phyloP scores from a whole-genome alignment of 139 green algal species.

The Chlamydomonas applanata region DNA sequence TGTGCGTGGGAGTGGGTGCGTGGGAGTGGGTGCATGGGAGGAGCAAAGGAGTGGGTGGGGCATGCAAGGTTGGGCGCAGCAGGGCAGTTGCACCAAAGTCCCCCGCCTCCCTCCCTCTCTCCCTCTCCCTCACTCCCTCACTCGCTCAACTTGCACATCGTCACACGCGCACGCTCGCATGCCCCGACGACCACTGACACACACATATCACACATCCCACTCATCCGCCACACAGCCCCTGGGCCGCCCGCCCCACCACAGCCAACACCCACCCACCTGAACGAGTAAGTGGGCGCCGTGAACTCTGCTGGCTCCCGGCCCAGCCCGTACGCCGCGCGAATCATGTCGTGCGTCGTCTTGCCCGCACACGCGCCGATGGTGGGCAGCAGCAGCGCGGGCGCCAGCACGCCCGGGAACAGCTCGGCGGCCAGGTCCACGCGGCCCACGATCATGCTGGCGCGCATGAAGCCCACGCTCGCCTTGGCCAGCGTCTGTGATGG shows the following conservation, averaged over 20 bases:
- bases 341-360: background rate
- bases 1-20: too few species aligned
- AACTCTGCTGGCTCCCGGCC: background rate
- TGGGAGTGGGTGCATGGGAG: too few species aligned
- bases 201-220: too few species aligned
- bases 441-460: constrained; percentile 42
- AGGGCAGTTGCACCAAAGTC: too few species aligned
- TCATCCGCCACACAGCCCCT: too few species aligned
- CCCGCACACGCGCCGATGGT: constrained; percentile 2
- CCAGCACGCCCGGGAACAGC: background rate
- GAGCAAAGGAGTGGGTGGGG: too few species aligned
- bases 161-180: too few species aligned
- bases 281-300: background rate
- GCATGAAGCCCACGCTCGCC: constrained; percentile 40
- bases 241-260: background rate
- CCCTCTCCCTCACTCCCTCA: too few species aligned
- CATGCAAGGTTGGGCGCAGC: too few species aligned
- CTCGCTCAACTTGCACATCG: too few species aligned
- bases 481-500: constrained; percentile 18
- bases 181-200: too few species aligned
- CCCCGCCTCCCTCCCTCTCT: too few species aligned
- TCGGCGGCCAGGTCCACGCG: background rate
- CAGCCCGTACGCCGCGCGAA: background rate
- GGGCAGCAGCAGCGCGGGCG: background rate
- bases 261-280: background rate